phyloP scores from a whole-genome alignment of 768 basidiomycete species.

The Suillus fuscotomentosus region DNA sequence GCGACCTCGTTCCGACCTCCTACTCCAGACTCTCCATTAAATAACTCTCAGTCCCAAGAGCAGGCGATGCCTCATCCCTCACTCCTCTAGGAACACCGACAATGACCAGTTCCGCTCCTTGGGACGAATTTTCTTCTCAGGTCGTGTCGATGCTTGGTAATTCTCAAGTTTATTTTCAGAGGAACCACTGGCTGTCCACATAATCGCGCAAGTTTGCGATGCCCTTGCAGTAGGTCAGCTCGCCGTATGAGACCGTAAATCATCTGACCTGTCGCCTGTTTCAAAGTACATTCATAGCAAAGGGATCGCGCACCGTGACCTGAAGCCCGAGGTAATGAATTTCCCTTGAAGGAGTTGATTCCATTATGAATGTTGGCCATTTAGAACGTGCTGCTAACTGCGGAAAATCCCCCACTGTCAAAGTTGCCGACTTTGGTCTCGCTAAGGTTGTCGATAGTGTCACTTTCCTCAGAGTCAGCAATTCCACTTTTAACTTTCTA shows the following conservation, averaged over 20 bases:
- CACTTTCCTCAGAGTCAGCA: slow-evolving; percentile 70
- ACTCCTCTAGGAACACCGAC: no score
- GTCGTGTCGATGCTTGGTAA: not conserved
- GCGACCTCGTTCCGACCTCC: no score
- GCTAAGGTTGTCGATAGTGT: slow-evolving; percentile 86
- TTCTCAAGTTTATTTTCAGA: slow-evolving; percentile 18
- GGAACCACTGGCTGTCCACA: slow-evolving; percentile 59
- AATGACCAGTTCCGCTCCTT: no score
- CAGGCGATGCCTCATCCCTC: no score
- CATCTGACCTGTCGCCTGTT: slow-evolving; percentile 7
- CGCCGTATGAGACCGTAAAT: not conserved
- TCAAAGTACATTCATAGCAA: slow-evolving; percentile 63
- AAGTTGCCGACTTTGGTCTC: slow-evolving; percentile 95
- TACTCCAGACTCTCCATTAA: no score
- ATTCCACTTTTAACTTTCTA: not conserved
- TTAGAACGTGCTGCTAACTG: slow-evolving; percentile 82
- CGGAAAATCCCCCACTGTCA: slow-evolving; percentile 67
- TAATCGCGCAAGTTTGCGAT: slow-evolving; percentile 82
- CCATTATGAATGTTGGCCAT: not conserved
- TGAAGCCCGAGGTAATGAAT: slow-evolving; percentile 74
- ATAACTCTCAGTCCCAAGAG: no score
- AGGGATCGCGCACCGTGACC: slow-evolving; percentile 88
- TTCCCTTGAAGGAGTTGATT: slow-evolving; percentile 2
- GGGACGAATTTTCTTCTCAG: no score
- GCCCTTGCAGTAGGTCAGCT: slow-evolving; percentile 61